Evolutionary conservation across 441 rosid genomes (phyloP).

Genomic region (Gossypium davidsonii): DNA sequence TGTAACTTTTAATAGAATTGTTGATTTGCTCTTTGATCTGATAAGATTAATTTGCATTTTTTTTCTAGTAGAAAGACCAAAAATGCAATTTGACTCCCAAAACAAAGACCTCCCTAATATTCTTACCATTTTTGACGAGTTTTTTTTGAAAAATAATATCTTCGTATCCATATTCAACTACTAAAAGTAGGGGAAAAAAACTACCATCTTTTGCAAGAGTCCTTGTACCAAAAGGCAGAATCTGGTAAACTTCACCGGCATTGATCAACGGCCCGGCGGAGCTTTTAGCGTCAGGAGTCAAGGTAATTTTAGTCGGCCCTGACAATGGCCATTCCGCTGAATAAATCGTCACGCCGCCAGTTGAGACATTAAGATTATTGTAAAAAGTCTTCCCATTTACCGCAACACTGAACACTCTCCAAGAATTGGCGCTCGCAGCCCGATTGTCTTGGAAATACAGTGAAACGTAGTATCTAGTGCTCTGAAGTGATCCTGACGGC

Average conservation of each 20-base stretch:
- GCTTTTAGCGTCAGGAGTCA: constrained; percentile 39
- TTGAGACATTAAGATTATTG: constrained; percentile 52
- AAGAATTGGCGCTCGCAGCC: constrained; percentile 42
- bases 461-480: constrained; percentile 59
- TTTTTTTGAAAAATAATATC: too few relatives aligned
- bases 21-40: too few relatives aligned
- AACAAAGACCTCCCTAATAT: rapidly evolving
- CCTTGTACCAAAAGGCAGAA: constrained; percentile 55
- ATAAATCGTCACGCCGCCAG: constrained; percentile 56
- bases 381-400: constrained; percentile 57
- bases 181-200: too few relatives aligned
- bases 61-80: too few relatives aligned
- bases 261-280: constrained; percentile 63
- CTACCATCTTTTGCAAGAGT: constrained; percentile 71
- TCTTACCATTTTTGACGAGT: too few relatives aligned
- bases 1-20: too few relatives aligned
- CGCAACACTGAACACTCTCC: constrained; percentile 68
- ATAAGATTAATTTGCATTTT: too few relatives aligned
- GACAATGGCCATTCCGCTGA: constrained; percentile 69
- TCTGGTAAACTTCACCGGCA: constrained; percentile 75
- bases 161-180: too few relatives aligned
- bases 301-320: constrained; percentile 49
- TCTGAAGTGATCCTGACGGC: constrained; percentile 59
- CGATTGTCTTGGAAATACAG: constrained; percentile 79
- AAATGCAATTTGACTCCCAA: too few relatives aligned